phyloP scores from a whole-genome alignment of 257 asterid genomes.

The Mitragyna speciosa region DNA sequence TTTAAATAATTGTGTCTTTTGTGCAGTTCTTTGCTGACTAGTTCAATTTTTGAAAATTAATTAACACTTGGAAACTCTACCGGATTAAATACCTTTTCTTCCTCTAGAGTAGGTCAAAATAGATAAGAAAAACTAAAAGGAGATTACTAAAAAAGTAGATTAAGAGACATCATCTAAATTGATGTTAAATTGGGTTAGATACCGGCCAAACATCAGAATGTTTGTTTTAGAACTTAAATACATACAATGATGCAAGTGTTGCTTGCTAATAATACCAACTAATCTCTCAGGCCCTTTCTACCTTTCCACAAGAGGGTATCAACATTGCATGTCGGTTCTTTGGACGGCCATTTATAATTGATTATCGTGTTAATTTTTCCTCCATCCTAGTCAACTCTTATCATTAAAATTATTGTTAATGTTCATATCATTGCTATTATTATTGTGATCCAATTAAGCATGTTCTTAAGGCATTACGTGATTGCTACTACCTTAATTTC shows the following conservation, averaged over 20 bases:
- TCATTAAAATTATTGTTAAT: background rate
- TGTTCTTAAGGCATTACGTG: conserved; percentile 12
- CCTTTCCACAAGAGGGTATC: conserved; percentile 1
- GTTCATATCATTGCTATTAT: background rate
- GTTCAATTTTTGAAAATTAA: background rate
- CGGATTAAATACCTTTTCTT: background rate
- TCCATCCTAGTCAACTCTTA: conserved; percentile 3
- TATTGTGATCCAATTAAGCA: conserved; percentile 1
- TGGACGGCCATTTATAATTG: conserved; percentile 42
- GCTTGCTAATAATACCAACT: conserved; percentile 25
- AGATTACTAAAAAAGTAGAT: conserved; percentile 10
- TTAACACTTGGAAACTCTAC: background rate
- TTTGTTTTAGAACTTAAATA: conserved; percentile 25
- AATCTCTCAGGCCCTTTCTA: conserved; percentile 21
- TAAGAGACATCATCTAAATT: conserved; percentile 13
- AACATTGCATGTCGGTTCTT: conserved; percentile 32
- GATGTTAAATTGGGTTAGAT: conserved; percentile 34
- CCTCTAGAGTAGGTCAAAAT: conserved; percentile 1
- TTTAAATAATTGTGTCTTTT: no score
- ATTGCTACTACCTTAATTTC: conserved; percentile 5
- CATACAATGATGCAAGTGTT: conserved; percentile 33
- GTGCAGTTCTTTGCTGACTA: background rate
- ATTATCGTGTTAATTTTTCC: conserved; percentile 22
- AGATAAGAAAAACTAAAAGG: background rate
- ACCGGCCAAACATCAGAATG: conserved; percentile 55